Conservation (phyloP, 306 rosid genomes). For the Lithocarpus polystachyus region DNA sequence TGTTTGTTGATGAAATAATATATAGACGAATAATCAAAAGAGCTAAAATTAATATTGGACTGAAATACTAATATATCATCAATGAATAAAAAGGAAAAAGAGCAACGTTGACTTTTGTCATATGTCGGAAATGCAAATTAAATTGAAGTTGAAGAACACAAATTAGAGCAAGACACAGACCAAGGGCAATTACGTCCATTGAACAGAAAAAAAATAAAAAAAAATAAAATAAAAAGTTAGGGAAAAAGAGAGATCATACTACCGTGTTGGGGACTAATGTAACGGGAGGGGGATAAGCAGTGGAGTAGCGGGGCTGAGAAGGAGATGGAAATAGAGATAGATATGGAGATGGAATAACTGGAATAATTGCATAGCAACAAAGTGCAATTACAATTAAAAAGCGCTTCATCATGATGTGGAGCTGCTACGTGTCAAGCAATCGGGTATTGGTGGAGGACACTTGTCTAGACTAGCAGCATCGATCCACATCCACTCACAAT, state of each 20-base stretch:
- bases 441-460: constrained; percentile 24
- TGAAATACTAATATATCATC: neutral
- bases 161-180: too few relatives aligned
- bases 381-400: neutral
- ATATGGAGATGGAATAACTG: neutral
- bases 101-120: neutral
- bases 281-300: neutral
- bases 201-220: neutral
- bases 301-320: constrained; percentile 1
- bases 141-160: too few relatives aligned
- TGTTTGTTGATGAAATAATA: neutral
- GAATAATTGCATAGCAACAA: constrained; percentile 7
- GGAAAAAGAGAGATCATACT: neutral
- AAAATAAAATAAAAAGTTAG: too few relatives aligned
- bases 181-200: too few relatives aligned
- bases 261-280: constrained; percentile 24
- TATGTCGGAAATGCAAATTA: neutral
- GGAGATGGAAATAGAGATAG: constrained; percentile 10
- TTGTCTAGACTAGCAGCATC: constrained; percentile 31
- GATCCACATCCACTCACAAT: neutral
- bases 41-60: neutral
- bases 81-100: neutral
- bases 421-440: constrained; percentile 22
- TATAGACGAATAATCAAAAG: neutral
- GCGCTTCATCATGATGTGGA: neutral